Base-by-base conservation (phyloP, 2,329 filamentous ascomycete genomes). In the Rutstroemia sydowiana region DNA sequence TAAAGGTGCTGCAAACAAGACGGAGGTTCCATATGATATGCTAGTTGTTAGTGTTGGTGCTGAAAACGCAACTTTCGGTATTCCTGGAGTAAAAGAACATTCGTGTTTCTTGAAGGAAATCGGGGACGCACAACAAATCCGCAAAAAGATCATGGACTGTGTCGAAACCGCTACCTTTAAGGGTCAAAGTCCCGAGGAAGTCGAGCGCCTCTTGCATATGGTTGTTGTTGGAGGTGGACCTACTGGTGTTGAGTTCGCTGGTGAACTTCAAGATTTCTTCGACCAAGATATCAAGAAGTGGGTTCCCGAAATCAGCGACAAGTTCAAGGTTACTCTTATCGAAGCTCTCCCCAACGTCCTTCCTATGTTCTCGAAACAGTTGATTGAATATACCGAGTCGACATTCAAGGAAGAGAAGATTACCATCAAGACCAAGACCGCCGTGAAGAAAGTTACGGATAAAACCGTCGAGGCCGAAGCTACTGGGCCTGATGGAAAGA, bases 71-170 rank as follows among this genome's bases (percentile, higher is more conserved):
- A 98, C 93, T 54, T 98, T 98, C 68, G 93, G 91, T 63, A 97
- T 98, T 65, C 90, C 89, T 51, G 93, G 93, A 70, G 93, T 98
- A 52, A 84, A 83, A 61, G 93, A 98, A 73, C 75, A 98, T 77
- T 92, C 88, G 63, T 95, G 91, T 75, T 98, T 98, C 81, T 74
- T 98, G 69, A 98, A 98, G 79, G 95, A 98, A 75, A 95, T 98
- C 67, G 83, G 80, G 60, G 95, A 98, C 70, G 93, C 93, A 53
- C 93, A 98, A 73, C 81, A 82, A 66, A 98, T 98, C 68, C 89
- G 93, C 67, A 96, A 92, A 78, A 90, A 89, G 73, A 96, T 98
- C 72, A 98, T 98, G 93, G 93, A 98, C 75, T 98, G 93, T 70
- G 91, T 95, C 63, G 93, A 98, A 75, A 96, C 92, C 32, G 93